phyloP scores from a whole-genome alignment of 2,329 filamentous ascomycete species.

The Trichoderma cornu-damae region DNA sequence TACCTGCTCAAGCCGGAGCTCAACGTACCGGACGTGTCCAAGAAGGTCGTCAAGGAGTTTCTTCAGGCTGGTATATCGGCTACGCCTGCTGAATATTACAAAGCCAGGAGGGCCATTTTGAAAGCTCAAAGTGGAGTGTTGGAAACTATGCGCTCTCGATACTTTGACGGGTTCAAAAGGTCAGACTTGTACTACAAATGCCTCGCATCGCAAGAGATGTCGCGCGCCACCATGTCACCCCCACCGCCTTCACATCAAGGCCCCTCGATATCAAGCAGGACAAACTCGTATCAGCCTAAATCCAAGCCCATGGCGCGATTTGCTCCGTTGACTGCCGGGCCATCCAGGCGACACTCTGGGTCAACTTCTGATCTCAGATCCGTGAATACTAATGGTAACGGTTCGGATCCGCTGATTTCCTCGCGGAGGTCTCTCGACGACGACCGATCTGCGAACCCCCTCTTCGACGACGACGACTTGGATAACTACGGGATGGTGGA shows the following conservation, averaged over 20 bases:
- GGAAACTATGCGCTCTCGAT: slow-evolving; percentile 73
- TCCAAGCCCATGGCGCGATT: slow-evolving; percentile 40
- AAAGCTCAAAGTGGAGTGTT: slow-evolving; percentile 76
- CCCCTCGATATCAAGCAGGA: slow-evolving; percentile 19
- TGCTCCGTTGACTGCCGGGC: slow-evolving; percentile 35
- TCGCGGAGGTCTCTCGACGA: slow-evolving; percentile 69
- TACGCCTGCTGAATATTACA: slow-evolving; percentile 74
- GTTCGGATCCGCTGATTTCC: slow-evolving; percentile 37
- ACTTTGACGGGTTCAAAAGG: slow-evolving; percentile 82
- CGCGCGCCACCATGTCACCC: slow-evolving; percentile 32
- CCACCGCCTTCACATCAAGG: slow-evolving; percentile 23
- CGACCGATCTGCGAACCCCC: slow-evolving; percentile 33
- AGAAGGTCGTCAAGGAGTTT: slow-evolving; percentile 68
- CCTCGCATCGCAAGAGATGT: slow-evolving; percentile 76
- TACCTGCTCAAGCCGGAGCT: slow-evolving; percentile 82
- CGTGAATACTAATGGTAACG: slow-evolving; percentile 35
- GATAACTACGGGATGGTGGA: slow-evolving; percentile 65
- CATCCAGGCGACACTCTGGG: slow-evolving; percentile 38
- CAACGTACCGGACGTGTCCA: slow-evolving; percentile 65
- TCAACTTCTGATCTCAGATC: slow-evolving; percentile 46
- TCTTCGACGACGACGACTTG: slow-evolving; percentile 79
- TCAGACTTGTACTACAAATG: slow-evolving; percentile 97
- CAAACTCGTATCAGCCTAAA: slow-evolving; percentile 40
- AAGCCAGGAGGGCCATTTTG: slow-evolving; percentile 74
- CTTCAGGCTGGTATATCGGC: slow-evolving; percentile 71